A percentile compares a stretch with the other conserved stretches of the same genome.
These are phyloP conservation scores for Pseudozyma flocculosa DNA, from an alignment of 1,284 basidiomycete genomes.

Conservation along the genomic window DNA sequence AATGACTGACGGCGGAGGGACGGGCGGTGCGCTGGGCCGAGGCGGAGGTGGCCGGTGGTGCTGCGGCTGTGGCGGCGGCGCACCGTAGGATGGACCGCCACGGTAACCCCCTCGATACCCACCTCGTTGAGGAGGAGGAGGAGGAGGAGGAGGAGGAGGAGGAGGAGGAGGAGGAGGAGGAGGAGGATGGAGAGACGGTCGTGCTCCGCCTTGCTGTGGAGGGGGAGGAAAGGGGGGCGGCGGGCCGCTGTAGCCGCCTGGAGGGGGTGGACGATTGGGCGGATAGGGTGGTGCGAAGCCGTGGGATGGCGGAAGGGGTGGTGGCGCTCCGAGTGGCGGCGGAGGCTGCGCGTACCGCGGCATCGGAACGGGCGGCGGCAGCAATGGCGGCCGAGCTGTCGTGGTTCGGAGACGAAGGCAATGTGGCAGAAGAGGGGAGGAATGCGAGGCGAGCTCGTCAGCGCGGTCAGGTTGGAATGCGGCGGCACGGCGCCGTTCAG, in stretches of 20 bases:
- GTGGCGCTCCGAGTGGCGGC: constrained; percentile 3
- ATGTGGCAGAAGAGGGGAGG: too few species aligned
- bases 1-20: constrained; percentile 21
- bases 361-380: too few species aligned
- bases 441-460: too few species aligned
- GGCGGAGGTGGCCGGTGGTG: constrained; percentile 1
- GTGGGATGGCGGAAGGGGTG: constrained; percentile 3
- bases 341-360: constrained; percentile 1
- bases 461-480: too few species aligned
- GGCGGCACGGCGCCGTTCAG: too few species aligned
- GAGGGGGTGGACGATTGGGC: constrained; percentile 1
- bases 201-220: background rate
- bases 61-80: background rate
- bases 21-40: constrained; percentile 4
- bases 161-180: too few species aligned
- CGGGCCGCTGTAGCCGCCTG: background rate
- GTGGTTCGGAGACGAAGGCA: constrained; percentile 25
- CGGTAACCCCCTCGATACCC: too few species aligned
- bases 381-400: background rate
- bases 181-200: too few species aligned
- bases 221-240: background rate
- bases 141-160: too few species aligned
- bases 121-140: too few species aligned
- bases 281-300: constrained; percentile 4
- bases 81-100: background rate